These are phyloP conservation scores for Zasmidium cellare DNA, from an alignment of 2,329 filamentous ascomycete species.

Conservation along the genomic window DNA sequence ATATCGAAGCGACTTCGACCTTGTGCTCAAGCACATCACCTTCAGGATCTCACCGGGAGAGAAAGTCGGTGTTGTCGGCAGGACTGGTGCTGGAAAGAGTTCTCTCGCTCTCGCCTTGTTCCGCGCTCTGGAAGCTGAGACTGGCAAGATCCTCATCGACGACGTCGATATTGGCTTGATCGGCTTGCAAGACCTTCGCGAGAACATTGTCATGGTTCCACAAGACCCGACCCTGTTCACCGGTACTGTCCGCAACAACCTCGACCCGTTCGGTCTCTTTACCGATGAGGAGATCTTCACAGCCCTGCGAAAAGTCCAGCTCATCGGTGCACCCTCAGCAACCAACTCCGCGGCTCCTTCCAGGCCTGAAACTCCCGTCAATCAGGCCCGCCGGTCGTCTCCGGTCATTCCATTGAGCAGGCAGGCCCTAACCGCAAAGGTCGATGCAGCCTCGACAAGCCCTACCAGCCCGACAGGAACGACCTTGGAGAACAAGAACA, in stretches of 20 bases:
- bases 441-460: conserved; percentile 33
- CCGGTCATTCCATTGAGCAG: conserved; percentile 29
- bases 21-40: conserved; percentile 77
- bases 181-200: conserved; percentile 87
- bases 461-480: conserved; percentile 40
- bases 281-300: conserved; percentile 89
- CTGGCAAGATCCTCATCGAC: conserved; percentile 86
- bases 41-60: conserved; percentile 85
- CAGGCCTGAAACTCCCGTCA: conserved; percentile 32
- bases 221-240: conserved; percentile 95
- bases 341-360: conserved; percentile 42
- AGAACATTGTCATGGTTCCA: conserved; percentile 94
- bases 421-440: conserved; percentile 28
- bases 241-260: conserved; percentile 85
- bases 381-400: conserved; percentile 22
- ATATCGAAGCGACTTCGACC: conserved; percentile 83
- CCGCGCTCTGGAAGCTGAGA: conserved; percentile 86
- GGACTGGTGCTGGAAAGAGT: conserved; percentile 95
- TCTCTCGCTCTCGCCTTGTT: conserved; percentile 91
- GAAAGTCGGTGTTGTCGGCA: conserved; percentile 93
- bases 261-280: conserved; percentile 88
- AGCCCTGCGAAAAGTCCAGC: conserved; percentile 81
- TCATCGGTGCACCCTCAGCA: conserved; percentile 63
- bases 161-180: conserved; percentile 87
- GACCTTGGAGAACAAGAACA: conserved; percentile 79